Percentiles rank a stretch among this genome's conserved stretches.
These are phyloP conservation scores for Zizania latifolia DNA, from an alignment of 176 grass and related monocot genomes.

Conservation along the genomic window DNA sequence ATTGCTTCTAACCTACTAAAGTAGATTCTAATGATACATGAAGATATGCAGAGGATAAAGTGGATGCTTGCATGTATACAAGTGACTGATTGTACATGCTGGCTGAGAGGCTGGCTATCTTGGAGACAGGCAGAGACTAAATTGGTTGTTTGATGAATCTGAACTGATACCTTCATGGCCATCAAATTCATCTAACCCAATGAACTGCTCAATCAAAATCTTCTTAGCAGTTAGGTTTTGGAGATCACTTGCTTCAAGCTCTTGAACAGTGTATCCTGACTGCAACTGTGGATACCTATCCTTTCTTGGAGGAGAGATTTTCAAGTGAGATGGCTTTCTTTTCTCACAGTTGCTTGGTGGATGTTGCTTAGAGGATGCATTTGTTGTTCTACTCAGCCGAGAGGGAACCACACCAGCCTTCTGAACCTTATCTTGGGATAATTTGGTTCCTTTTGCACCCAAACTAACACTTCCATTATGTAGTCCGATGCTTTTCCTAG, in stretches of 20 bases:
- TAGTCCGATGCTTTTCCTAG: not conserved
- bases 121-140: constrained; percentile 32
- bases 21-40: not conserved
- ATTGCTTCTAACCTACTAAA: not conserved
- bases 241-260: not conserved
- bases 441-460: not conserved
- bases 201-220: constrained; percentile 18
- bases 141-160: not conserved
- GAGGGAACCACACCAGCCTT: not conserved
- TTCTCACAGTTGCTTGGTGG: constrained; percentile 18
- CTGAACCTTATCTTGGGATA: constrained; percentile 9
- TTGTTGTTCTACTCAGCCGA: constrained; percentile 20
- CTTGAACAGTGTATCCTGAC: not conserved
- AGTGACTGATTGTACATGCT: not conserved
- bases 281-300: not conserved
- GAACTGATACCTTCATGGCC: constrained; percentile 45
- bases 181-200: constrained; percentile 37
- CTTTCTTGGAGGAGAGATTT: constrained; percentile 14
- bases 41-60: not conserved
- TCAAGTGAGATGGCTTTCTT: constrained; percentile 34
- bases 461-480: not conserved
- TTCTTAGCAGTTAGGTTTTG: not conserved
- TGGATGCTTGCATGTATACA: not conserved
- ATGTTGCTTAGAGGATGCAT: not conserved
- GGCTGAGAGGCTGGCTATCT: not conserved